phyloP scores from a whole-genome alignment of 257 asterid species.

The Paulownia fortunei region DNA sequence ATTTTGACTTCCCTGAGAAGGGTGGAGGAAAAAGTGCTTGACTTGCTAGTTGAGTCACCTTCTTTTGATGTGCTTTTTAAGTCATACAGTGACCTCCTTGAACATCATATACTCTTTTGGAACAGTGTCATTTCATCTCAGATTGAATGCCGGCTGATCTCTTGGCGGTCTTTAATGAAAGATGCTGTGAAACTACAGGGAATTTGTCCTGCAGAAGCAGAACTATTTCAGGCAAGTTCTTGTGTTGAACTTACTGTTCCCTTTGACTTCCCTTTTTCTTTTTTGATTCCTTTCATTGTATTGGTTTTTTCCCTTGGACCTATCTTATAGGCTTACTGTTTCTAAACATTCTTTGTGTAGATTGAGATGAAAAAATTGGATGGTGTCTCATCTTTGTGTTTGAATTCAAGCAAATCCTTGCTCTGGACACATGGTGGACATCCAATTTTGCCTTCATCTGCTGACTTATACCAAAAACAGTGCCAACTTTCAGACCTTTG shows the following conservation, averaged over 20 bases:
- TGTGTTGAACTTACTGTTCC: slow-evolving; percentile 24
- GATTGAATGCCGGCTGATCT: slow-evolving; percentile 54
- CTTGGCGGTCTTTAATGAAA: slow-evolving; percentile 68
- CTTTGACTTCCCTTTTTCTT: slow-evolving; percentile 15
- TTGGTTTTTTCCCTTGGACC: background rate
- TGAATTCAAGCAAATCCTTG: slow-evolving; percentile 64
- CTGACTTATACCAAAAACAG: slow-evolving; percentile 65
- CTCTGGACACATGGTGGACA: slow-evolving; percentile 95
- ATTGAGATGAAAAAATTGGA: slow-evolving; percentile 48
- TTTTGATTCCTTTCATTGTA: background rate
- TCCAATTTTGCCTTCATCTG: slow-evolving; percentile 73
- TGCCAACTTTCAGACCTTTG: slow-evolving; percentile 60
- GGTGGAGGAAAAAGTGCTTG: slow-evolving; percentile 72
- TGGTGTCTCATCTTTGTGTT: slow-evolving; percentile 42
- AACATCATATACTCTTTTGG: slow-evolving; percentile 83
- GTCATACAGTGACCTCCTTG: slow-evolving; percentile 65
- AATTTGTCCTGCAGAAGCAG: slow-evolving; percentile 62
- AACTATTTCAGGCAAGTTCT: slow-evolving; percentile 61
- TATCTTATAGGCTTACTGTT: slow-evolving; percentile 7
- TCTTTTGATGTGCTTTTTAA: slow-evolving; percentile 61
- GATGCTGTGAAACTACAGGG: slow-evolving; percentile 48
- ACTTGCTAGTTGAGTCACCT: slow-evolving; percentile 56
- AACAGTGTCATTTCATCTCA: slow-evolving; percentile 50
- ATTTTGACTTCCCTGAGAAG: slow-evolving; percentile 54
- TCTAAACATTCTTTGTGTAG: slow-evolving; percentile 46